Conservation (phyloP, 2,329 filamentous ascomycete species). For the Sphaerostilbella broomeana region DNA sequence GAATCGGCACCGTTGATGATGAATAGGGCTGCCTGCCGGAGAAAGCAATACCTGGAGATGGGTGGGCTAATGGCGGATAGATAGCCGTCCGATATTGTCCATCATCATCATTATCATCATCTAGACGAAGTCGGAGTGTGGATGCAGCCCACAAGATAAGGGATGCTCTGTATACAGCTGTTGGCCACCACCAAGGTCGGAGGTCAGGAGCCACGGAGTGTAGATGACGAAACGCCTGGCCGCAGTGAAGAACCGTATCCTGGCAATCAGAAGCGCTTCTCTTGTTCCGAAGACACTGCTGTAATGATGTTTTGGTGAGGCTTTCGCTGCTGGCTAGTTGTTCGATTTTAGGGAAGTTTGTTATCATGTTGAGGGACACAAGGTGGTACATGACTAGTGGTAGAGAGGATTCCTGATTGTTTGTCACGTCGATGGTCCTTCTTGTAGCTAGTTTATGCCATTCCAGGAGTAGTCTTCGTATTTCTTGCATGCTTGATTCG, state of each 20-base stretch:
- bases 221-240: slow-evolving; percentile 58
- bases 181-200: slow-evolving; percentile 65
- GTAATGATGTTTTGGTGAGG: slow-evolving; percentile 49
- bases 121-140: slow-evolving; percentile 25
- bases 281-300: slow-evolving; percentile 49
- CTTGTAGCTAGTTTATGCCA: slow-evolving; percentile 59
- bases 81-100: too few species aligned
- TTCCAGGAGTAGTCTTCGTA: slow-evolving; percentile 55
- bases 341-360: slow-evolving; percentile 62
- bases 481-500: slow-evolving; percentile 54
- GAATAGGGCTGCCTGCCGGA: too few species aligned
- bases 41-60: too few species aligned
- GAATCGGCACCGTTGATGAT: neutral
- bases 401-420: neutral
- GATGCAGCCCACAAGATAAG: slow-evolving; percentile 59
- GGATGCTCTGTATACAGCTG: slow-evolving; percentile 60
- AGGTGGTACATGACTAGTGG: slow-evolving; percentile 61
- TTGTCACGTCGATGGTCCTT: neutral
- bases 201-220: slow-evolving; percentile 52
- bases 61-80: too few species aligned
- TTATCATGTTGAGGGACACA: slow-evolving; percentile 61
- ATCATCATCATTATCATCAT: too few species aligned
- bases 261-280: slow-evolving; percentile 57
- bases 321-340: slow-evolving; percentile 56
- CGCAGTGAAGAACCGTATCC: slow-evolving; percentile 60